Conservation (phyloP, 2,329 filamentous ascomycete species). For the Aspergillus chevalieri region DNA sequence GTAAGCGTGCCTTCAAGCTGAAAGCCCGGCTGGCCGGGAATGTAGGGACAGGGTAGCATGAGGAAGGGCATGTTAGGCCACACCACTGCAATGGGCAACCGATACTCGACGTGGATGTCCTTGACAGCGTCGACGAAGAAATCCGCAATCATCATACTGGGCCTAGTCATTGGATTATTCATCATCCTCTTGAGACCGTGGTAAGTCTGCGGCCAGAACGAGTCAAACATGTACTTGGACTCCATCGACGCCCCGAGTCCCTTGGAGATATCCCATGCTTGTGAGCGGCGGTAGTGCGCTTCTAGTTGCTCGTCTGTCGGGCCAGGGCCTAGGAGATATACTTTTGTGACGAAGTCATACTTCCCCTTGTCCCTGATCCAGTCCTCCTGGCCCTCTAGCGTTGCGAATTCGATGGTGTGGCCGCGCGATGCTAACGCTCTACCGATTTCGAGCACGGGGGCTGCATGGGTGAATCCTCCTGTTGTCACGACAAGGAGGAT, state of each 20-base stretch:
- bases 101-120: conserved; percentile 36
- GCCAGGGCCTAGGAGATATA: conserved; percentile 28
- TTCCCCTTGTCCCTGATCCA: conserved; percentile 22
- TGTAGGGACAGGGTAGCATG: conserved; percentile 34
- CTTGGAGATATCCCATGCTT: conserved; percentile 26
- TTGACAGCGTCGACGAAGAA: conserved; percentile 41
- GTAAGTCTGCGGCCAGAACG: conserved; percentile 31
- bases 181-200: conserved; percentile 18
- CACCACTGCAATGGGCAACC: conserved; percentile 35
- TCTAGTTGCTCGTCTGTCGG: conserved; percentile 22
- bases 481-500: conserved; percentile 31
- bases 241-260: conserved; percentile 27
- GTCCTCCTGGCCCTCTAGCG: conserved; percentile 30
- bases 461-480: conserved; percentile 35
- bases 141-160: conserved; percentile 40
- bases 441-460: conserved; percentile 31
- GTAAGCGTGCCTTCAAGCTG: conserved; percentile 34
- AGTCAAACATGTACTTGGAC: conserved; percentile 36
- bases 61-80: conserved; percentile 40
- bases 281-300: conserved; percentile 33
- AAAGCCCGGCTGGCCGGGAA: conserved; percentile 39
- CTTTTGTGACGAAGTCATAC: conserved; percentile 24
- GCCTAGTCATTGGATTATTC: conserved; percentile 16
- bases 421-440: conserved; percentile 28
- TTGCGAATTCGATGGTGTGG: conserved; percentile 34